Base-by-base conservation (phyloP, 2,329 filamentous ascomycete species). In the Xylaria sp. region DNA sequence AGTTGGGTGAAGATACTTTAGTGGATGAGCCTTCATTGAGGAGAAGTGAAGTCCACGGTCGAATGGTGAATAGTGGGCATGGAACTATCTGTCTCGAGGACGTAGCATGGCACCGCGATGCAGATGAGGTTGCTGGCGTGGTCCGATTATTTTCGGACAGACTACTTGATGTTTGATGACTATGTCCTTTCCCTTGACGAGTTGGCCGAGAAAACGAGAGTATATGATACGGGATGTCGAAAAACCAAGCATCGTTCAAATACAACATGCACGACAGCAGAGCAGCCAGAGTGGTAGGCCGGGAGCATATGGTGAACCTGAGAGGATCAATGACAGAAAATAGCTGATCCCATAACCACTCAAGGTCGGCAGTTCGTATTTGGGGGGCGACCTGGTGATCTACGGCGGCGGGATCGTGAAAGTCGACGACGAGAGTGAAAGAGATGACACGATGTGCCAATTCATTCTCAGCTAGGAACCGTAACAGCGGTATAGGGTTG, bases 21-120 rank as follows among this genome's bases (percentile, higher is more conserved):
- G 90, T 83, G 4, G 87, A 92, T 0, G 89, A 92, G 8, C 90
- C 89, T 77, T 94, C 91, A 72, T 94, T 94, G 66, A 92, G 84
- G 1, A 84, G 78, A 0, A 92, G 70, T 17, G 84, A 82, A 0
- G 80, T 82, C 91, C 91, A 94, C 1, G 84, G 83, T 1, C 84
- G 82, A n/a, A 84, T 78, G 25, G 81, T 81, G 46, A 92, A 82
- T 0, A 92, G 75, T 11, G 72, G 73, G 65, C 74, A 77, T 1
- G 74, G 71, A 0, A 71, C 66, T 19, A 68, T 55, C 5, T 54
- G 60, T 38, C 19, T 64, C 8, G 47, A 58, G 21, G 50, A 37
- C 5, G 53, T 33, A 21, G 67, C 42, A 47, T 60, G 25, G 31
- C 46, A 35, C 40, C 33, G 12, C 17, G 47, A 9, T 12, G 37